Base-by-base conservation (phyloP, 345 rosid genomes). In the Eucalyptus paniculata region DNA sequence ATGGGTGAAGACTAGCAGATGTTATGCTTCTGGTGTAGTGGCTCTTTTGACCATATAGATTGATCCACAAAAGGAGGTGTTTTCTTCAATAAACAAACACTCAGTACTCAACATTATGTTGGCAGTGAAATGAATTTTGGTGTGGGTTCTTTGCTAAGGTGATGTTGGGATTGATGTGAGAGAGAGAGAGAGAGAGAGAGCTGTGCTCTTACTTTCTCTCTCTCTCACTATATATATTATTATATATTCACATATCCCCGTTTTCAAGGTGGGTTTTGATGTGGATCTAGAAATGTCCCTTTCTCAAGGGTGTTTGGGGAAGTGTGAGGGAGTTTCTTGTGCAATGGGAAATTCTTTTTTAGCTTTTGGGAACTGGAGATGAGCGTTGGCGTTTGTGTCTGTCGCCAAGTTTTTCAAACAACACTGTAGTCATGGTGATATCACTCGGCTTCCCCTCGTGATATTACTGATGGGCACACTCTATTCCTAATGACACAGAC, bases 231-330 rank as follows among this genome's bases (percentile, higher is more conserved):
- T 87, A 23, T 42, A 12, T 50, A 87, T 19, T 15, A 26, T 9
- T 60, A 60, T 60, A 50, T 54, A 58, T 21, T 12, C 21, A 34
- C 23, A 23, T 10, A 23, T 88, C 91, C 86, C 94, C 90, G 91
- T 77, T 92, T 95, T 93, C 95, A 92, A 93, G 94, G 92, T 88
- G 90, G 94, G 94, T 89, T 91, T 92, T 93, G 91, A 89, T 89
- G 93, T 90, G 91, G 90, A 93, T 93, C 87, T 69, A 92, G 93
- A 91, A 92, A 91, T 92, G 94, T 93, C 89, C 58, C 90, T 88
- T 93, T 93, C 93, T 88, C 86, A 92, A 93, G 94, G 88, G 87
- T 86, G 89, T 90, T 89, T 93, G 93, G 93, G 91, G 89, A 58
- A 90, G 90, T 54, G 94, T 90, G 90, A 58, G 42, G 80, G 93